Evolutionary conservation across 305 asterid genomes (phyloP).

Genomic region (Euphrasia arctica): DNA sequence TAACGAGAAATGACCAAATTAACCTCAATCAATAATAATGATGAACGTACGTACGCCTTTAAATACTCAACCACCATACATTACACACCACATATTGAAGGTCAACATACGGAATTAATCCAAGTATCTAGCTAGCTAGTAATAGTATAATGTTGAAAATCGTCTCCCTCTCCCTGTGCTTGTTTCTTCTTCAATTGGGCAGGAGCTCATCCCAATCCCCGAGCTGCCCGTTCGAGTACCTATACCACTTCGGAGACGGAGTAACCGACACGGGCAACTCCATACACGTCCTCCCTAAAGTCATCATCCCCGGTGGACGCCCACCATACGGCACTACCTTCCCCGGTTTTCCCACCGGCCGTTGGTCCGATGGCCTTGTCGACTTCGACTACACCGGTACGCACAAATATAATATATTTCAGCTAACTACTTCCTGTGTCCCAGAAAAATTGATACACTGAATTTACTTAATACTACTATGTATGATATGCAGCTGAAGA

Average conservation of each 20-base stretch:
- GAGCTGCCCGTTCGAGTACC: neutral
- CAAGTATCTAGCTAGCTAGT: no score
- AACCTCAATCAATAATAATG: no score
- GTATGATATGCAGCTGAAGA: slow-evolving; percentile 6
- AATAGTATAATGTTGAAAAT: no score
- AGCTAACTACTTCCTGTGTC: neutral
- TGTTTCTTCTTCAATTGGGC: no score
- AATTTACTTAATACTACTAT: neutral
- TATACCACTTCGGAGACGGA: slow-evolving; percentile 9
- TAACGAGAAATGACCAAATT: no score
- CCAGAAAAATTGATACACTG: neutral
- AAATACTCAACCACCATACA: no score
- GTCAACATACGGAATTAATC: no score
- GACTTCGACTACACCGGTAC: slow-evolving; percentile 2
- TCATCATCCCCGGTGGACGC: neutral
- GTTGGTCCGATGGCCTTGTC: slow-evolving; percentile 6
- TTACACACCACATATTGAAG: no score
- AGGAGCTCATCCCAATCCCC: neutral
- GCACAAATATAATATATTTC: neutral
- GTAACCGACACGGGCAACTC: slow-evolving; percentile 3
- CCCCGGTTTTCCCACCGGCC: slow-evolving; percentile 14
- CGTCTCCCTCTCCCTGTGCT: no score
- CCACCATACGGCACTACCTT: neutral
- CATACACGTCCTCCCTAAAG: neutral
- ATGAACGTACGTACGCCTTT: no score